A percentile compares a stretch with the other conserved stretches of the same genome.
Conservation (phyloP, 108 stramenopile genomes). For the Nitzschia sp. region DNA sequence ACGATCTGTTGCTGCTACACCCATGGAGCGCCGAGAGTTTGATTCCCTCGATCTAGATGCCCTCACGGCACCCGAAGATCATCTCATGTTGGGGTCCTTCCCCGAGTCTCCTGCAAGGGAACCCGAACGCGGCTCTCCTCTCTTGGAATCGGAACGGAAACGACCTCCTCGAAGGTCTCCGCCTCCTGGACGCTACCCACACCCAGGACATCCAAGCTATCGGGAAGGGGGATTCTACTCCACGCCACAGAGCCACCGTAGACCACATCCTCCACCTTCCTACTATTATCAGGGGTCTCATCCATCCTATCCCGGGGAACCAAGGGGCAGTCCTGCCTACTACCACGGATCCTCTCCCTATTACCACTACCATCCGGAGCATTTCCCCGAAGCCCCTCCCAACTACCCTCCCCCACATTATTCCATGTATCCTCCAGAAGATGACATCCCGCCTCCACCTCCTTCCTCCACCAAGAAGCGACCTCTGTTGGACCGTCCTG, state of each 20-base stretch:
- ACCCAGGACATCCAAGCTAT: slow-evolving; percentile 3
- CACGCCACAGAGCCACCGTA: background rate
- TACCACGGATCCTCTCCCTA: slow-evolving; percentile 31
- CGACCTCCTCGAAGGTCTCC: slow-evolving; percentile 11
- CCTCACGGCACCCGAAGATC: slow-evolving; percentile 23
- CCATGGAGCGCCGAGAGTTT: slow-evolving; percentile 21
- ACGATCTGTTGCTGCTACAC: background rate
- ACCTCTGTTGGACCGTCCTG: background rate
- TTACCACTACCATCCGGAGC: slow-evolving; percentile 22
- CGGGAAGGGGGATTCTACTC: background rate
- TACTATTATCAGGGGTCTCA: slow-evolving; percentile 4
- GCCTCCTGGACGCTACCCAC: slow-evolving; percentile 12
- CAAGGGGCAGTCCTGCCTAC: slow-evolving; percentile 14
- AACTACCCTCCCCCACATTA: slow-evolving; percentile 3
- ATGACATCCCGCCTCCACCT: slow-evolving; percentile 27
- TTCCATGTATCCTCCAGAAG: slow-evolving; percentile 17
- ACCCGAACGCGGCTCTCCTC: slow-evolving; percentile 6
- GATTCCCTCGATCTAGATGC: slow-evolving; percentile 34
- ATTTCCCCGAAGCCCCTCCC: background rate
- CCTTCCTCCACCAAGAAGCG: slow-evolving; percentile 25
- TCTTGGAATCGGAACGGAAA: slow-evolving; percentile 5
- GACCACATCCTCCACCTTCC: slow-evolving; percentile 1
- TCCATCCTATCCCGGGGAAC: slow-evolving; percentile 2
- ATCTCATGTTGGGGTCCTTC: slow-evolving; percentile 26
- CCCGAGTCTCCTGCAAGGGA: slow-evolving; percentile 16